Evolutionary conservation across 108 stramenopile species (phyloP).

Genomic region (Pseudonitzschia multistriata): DNA sequence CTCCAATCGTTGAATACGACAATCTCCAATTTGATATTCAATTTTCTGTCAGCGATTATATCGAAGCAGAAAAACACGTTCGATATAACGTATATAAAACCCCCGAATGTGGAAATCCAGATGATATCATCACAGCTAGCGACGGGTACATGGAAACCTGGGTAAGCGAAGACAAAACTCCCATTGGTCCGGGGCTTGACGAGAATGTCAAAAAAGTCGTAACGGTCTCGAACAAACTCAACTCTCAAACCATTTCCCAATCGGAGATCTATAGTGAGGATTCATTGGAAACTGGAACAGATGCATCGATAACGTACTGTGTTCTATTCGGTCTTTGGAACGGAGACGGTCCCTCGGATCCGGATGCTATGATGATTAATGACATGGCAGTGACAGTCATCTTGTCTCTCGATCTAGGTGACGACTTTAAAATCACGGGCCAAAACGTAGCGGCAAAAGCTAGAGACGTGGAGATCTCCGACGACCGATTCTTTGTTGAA

Average conservation of each 20-base stretch:
- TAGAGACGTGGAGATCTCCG: neutral
- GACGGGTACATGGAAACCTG: conserved; percentile 13
- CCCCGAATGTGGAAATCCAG: conserved; percentile 10
- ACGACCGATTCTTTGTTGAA: conserved; percentile 22
- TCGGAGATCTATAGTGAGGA: conserved; percentile 2
- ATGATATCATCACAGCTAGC: conserved; percentile 9
- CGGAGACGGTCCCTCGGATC: conserved; percentile 13
- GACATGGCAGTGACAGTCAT: conserved; percentile 1
- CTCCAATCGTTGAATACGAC: conserved; percentile 9
- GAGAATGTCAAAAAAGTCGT: neutral
- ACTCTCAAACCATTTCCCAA: conserved; percentile 6
- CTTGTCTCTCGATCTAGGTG: conserved; percentile 15
- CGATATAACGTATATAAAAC: conserved; percentile 10
- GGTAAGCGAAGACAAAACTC: conserved; percentile 27
- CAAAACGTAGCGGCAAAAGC: conserved; percentile 17
- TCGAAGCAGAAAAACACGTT: conserved; percentile 9
- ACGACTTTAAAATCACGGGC: conserved; percentile 11
- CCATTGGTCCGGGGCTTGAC: conserved; percentile 8
- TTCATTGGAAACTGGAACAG: neutral
- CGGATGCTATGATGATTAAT: conserved; percentile 10
- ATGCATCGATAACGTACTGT: conserved; percentile 12
- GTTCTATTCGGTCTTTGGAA: conserved; percentile 21
- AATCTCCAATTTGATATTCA: conserved; percentile 12
- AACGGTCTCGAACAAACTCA: conserved; percentile 9
- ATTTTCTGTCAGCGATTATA: conserved; percentile 22